Evolutionary conservation across 768 basidiomycete species (phyloP).

Genomic region (Grammothele lineata): DNA sequence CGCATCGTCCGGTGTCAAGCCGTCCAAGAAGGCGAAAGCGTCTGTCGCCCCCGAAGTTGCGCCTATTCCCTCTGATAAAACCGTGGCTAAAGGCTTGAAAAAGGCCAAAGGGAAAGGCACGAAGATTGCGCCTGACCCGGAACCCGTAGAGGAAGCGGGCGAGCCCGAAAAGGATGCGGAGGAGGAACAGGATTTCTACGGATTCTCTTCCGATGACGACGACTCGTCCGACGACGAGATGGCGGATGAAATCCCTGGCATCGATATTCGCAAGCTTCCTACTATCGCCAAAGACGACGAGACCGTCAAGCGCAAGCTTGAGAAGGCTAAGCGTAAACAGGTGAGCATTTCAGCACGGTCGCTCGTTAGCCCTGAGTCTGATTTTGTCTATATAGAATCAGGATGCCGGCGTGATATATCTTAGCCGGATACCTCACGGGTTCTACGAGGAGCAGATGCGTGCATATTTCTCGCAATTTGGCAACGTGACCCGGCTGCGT

Average conservation of each 20-base stretch:
- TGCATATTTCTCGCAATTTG: slow-evolving; percentile 94
- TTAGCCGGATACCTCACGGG: slow-evolving; percentile 92
- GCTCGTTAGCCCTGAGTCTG: no score
- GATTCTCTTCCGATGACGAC: slow-evolving; percentile 74
- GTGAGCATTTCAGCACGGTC: slow-evolving; percentile 53
- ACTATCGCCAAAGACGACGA: slow-evolving; percentile 88
- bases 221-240: slow-evolving; percentile 76
- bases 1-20: no score
- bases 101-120: slow-evolving; percentile 6
- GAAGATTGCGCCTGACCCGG: slow-evolving; percentile 1
- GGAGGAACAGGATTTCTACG: slow-evolving; percentile 52
- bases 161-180: slow-evolving; percentile 10
- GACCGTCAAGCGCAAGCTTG: slow-evolving; percentile 56
- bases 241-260: slow-evolving; percentile 44
- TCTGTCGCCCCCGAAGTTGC: background rate
- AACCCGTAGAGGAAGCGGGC: slow-evolving; percentile 5
- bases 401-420: slow-evolving; percentile 80
- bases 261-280: slow-evolving; percentile 74
- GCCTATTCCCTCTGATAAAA: background rate
- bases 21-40: background rate
- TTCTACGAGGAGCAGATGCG: slow-evolving; percentile 96
- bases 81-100: slow-evolving; percentile 4
- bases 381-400: slow-evolving; percentile 36
- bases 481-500: slow-evolving; percentile 80
- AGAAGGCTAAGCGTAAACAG: slow-evolving; percentile 53